A percentile compares a stretch with the other conserved stretches of the same genome.
Conservation (phyloP, 768 basidiomycete species). For the Tylopilus vinaceipallidus region DNA sequence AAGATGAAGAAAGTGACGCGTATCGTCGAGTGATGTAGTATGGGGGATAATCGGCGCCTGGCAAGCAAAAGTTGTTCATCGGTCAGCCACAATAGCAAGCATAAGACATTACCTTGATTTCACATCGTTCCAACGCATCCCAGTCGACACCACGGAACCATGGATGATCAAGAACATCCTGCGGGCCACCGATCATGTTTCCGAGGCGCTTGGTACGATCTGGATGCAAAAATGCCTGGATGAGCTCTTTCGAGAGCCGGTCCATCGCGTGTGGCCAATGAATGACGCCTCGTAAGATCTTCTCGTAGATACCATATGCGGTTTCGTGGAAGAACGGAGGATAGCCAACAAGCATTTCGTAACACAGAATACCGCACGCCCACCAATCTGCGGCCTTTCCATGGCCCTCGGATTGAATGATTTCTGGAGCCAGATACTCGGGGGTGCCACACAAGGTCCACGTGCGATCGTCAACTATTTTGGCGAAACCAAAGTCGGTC, state of each 20-base stretch:
- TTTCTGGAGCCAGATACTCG: slow-evolving; percentile 97
- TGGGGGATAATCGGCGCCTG: slow-evolving; percentile 88
- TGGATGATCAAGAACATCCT: slow-evolving; percentile 86
- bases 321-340: slow-evolving; percentile 98
- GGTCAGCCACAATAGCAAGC: not conserved
- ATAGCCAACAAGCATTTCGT: slow-evolving; percentile 98
- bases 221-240: slow-evolving; percentile 85
- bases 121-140: slow-evolving; percentile 80
- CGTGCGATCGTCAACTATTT: slow-evolving; percentile 95
- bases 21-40: slow-evolving; percentile 77
- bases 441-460: slow-evolving; percentile 97
- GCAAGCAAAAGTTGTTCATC: slow-evolving; percentile 6
- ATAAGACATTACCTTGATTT: slow-evolving; percentile 66
- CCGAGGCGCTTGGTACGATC: slow-evolving; percentile 91
- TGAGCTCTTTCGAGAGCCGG: slow-evolving; percentile 82
- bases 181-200: slow-evolving; percentile 88
- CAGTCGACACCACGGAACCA: slow-evolving; percentile 98
- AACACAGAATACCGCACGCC: slow-evolving; percentile 96
- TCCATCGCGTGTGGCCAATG: slow-evolving; percentile 93
- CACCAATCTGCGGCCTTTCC: slow-evolving; percentile 99
- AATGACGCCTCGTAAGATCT: slow-evolving; percentile 85
- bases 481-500: slow-evolving; percentile 98
- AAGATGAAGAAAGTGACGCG: slow-evolving; percentile 80
- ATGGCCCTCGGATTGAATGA: slow-evolving; percentile 96
- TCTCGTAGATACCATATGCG: slow-evolving; percentile 98